These are phyloP conservation scores for Melocanna baccifera DNA, from an alignment of 176 grass and related monocot species.

Conservation along the genomic window DNA sequence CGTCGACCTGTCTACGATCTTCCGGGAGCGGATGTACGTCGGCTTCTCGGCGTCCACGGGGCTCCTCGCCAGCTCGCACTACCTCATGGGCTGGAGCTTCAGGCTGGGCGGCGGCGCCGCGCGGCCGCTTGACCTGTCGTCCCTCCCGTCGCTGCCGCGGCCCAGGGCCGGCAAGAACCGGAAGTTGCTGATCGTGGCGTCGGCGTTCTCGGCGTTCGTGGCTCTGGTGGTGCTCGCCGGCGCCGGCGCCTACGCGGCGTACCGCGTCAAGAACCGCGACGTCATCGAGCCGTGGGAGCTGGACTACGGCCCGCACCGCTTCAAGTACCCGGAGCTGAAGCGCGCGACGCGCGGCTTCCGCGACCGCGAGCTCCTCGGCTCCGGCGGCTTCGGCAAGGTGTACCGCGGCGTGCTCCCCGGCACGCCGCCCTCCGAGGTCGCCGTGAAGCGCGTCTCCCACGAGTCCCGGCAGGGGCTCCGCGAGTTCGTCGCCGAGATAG, in stretches of 20 bases:
- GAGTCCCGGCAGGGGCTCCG: slow-evolving; percentile 71
- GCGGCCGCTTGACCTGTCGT: slow-evolving; percentile 42
- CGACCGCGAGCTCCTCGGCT: slow-evolving; percentile 67
- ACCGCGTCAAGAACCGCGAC: slow-evolving; percentile 65
- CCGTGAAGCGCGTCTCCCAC: slow-evolving; percentile 79
- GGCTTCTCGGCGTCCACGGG: slow-evolving; percentile 89
- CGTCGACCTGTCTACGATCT: slow-evolving; percentile 44
- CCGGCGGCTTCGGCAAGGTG: slow-evolving; percentile 88
- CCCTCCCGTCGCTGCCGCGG: slow-evolving; percentile 55
- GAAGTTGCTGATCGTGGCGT: slow-evolving; percentile 41
- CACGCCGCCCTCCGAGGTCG: slow-evolving; percentile 37
- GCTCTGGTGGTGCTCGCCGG: slow-evolving; percentile 23
- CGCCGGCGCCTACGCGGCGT: slow-evolving; percentile 31
- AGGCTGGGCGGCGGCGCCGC: slow-evolving; percentile 47
- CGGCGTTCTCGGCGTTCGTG: slow-evolving; percentile 50
- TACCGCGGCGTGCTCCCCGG: slow-evolving; percentile 66
- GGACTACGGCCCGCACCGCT: slow-evolving; percentile 72
- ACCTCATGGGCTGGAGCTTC: slow-evolving; percentile 81
- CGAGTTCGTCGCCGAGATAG: slow-evolving; percentile 83
- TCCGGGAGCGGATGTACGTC: slow-evolving; percentile 67
- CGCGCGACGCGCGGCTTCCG: slow-evolving; percentile 69
- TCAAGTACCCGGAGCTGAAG: slow-evolving; percentile 65
- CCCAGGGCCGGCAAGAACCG: slow-evolving; percentile 21
- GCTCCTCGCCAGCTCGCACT: slow-evolving; percentile 90
- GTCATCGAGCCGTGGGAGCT: slow-evolving; percentile 78